Conservation (phyloP, 2,329 filamentous ascomycete species). For the Waltergamsia citrina region DNA sequence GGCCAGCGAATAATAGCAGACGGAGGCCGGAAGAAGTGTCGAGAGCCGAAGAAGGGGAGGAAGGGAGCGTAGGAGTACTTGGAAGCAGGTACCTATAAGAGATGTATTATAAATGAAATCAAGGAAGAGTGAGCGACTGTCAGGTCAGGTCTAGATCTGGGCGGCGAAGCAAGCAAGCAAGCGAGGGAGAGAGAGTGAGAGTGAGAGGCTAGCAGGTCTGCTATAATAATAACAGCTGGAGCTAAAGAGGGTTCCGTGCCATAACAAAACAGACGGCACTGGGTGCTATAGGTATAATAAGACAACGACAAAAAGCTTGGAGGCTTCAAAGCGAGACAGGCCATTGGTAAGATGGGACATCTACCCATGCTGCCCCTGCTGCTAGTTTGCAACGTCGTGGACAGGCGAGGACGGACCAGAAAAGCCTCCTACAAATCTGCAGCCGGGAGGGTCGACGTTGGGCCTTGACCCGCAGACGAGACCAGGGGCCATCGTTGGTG, state of each 20-base stretch:
- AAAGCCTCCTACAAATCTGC: slow-evolving; percentile 1
- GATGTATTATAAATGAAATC: slow-evolving; percentile 1
- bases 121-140: not conserved
- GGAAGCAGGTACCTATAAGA: slow-evolving; percentile 1
- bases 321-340: not conserved
- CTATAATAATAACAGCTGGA: not conserved
- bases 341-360: not conserved
- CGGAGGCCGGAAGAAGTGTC: not conserved
- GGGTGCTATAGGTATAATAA: not conserved
- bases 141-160: no score
- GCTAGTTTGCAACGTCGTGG: not conserved
- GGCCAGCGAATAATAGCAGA: not conserved
- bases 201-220: slow-evolving; percentile 5
- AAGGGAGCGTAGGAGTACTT: not conserved
- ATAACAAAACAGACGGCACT: not conserved
- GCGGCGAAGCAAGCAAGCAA: not conserved
- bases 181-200: not conserved
- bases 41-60: not conserved
- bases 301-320: not conserved
- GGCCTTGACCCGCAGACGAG: slow-evolving; percentile 3
- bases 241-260: no score
- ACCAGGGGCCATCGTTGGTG: slow-evolving; percentile 3
- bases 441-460: slow-evolving; percentile 2
- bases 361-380: not conserved
- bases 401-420: not conserved